Evolutionary conservation across 2,329 filamentous ascomycete genomes (phyloP).

Genomic region (Fusarium hainanense): DNA sequence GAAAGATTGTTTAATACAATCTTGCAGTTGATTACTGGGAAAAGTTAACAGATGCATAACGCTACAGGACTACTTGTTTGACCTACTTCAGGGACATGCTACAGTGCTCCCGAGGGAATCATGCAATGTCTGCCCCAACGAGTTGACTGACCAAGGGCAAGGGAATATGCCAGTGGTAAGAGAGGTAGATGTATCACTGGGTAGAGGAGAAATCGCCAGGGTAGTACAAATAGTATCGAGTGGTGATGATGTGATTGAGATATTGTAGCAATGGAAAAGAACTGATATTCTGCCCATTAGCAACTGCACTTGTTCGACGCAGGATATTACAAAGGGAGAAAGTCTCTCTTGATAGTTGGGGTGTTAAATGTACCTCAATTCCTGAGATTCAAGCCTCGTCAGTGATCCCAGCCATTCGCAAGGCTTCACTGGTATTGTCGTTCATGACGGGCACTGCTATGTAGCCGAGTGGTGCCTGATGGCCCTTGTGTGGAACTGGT

Average conservation of each 20-base stretch:
- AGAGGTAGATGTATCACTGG: neutral
- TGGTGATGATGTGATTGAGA: neutral
- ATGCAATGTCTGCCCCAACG: neutral
- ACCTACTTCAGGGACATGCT: constrained; percentile 6
- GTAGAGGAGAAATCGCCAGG: neutral
- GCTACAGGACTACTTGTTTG: too few relatives aligned
- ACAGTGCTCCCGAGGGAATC: neutral
- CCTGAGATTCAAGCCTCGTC: neutral
- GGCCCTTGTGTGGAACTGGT: neutral
- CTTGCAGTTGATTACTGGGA: neutral
- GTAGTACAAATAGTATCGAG: neutral
- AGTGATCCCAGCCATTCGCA: neutral
- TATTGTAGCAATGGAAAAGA: neutral
- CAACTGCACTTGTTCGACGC: neutral
- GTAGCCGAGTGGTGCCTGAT: neutral
- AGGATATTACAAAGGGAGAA: neutral
- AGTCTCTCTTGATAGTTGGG: neutral
- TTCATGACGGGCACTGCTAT: neutral
- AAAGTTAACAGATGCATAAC: neutral
- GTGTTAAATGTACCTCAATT: neutral
- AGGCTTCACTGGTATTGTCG: neutral
- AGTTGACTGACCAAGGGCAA: neutral
- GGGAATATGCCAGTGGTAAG: neutral
- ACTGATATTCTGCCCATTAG: neutral
- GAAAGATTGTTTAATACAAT: neutral